Conservation (phyloP, 2,329 filamentous ascomycete genomes). For the Colletotrichum aenigma region DNA sequence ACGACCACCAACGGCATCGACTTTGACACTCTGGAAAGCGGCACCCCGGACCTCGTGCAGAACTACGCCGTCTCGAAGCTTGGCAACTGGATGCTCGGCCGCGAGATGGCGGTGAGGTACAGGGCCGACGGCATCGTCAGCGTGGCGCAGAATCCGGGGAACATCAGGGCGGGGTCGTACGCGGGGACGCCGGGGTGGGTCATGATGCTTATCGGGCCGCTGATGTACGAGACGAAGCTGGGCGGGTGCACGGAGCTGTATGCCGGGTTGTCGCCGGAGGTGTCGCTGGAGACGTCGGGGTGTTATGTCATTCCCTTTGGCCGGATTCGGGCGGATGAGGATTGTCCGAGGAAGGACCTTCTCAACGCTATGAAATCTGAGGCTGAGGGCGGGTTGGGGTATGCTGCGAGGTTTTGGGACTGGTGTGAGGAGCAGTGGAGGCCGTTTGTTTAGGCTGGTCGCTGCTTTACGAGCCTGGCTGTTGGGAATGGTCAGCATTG, state of each 20-base stretch:
- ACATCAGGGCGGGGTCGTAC: background rate
- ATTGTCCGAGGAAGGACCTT: background rate
- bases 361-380: rapidly evolving
- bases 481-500: background rate
- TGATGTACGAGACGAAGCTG: background rate
- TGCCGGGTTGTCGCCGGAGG: background rate
- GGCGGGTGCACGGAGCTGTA: background rate
- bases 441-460: background rate
- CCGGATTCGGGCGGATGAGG: background rate
- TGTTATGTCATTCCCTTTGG: background rate
- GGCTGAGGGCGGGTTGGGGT: background rate
- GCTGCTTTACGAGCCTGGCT: rapidly evolving
- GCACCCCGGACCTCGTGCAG: background rate
- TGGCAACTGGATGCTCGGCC: background rate
- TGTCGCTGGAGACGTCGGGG: rapidly evolving
- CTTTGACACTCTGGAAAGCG: background rate
- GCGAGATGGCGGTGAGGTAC: background rate
- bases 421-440: background rate
- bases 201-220: background rate
- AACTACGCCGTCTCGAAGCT: background rate
- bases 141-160: background rate
- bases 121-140: background rate
- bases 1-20: background rate
- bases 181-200: background rate
- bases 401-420: background rate